phyloP scores from a whole-genome alignment of 352 stramenopile species.

The Globisporangium recalcitrans region DNA sequence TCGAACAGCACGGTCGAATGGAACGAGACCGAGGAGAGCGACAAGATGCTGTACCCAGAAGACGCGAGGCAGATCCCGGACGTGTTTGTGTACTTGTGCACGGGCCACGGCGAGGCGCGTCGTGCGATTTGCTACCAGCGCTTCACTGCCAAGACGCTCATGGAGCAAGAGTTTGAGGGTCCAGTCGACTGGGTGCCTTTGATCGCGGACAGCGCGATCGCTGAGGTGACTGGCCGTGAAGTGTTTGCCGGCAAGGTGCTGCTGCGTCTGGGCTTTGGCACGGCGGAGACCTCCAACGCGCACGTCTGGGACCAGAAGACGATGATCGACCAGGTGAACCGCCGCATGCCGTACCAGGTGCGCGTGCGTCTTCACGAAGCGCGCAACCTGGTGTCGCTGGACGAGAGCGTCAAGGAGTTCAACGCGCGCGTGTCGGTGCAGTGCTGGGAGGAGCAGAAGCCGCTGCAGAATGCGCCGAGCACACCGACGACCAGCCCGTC shows the following conservation, averaged over 20 bases:
- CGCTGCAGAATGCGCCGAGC: slow-evolving; percentile 22
- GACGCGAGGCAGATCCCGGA: slow-evolving; percentile 68
- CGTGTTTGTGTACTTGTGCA: slow-evolving; percentile 75
- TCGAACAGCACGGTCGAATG: slow-evolving; percentile 68
- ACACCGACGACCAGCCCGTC: slow-evolving; percentile 25
- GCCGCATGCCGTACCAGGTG: slow-evolving; percentile 65
- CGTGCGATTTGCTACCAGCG: slow-evolving; percentile 70
- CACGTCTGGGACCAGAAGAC: slow-evolving; percentile 51
- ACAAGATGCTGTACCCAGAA: slow-evolving; percentile 56
- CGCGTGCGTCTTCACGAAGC: slow-evolving; percentile 63
- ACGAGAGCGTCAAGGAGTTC: slow-evolving; percentile 11
- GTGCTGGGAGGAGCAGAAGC: slow-evolving; percentile 54
- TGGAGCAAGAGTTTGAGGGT: slow-evolving; percentile 34
- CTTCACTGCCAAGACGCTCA: slow-evolving; percentile 58
- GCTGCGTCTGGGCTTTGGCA: slow-evolving; percentile 62
- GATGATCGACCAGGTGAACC: slow-evolving; percentile 55
- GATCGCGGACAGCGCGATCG: slow-evolving; percentile 53
- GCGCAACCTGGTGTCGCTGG: slow-evolving; percentile 24
- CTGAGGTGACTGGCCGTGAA: slow-evolving; percentile 36
- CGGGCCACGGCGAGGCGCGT: slow-evolving; percentile 53
- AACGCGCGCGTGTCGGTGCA: slow-evolving; percentile 54
- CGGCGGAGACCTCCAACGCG: slow-evolving; percentile 38
- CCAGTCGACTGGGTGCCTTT: slow-evolving; percentile 59
- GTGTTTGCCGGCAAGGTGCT: slow-evolving; percentile 67
- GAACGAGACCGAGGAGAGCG: slow-evolving; percentile 71